Conservation (phyloP, 345 rosid species). For the Cardamine chenopodiifolia region DNA sequence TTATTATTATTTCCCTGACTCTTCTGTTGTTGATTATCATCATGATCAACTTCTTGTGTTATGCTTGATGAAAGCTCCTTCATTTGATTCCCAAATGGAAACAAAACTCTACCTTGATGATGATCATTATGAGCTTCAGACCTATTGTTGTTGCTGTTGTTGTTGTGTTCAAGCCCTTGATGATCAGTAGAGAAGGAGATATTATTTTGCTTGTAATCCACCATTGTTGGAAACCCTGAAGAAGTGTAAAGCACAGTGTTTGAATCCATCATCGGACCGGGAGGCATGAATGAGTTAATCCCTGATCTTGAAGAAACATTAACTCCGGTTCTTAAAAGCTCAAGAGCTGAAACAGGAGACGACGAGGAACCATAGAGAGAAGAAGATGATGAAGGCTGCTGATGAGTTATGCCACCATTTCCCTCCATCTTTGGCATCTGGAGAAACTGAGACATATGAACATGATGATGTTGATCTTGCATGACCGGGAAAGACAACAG, state of each 20-base stretch:
- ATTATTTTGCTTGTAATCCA: constrained; percentile 37
- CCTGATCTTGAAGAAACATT: constrained; percentile 44
- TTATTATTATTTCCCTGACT: constrained; percentile 36
- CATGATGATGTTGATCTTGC: constrained; percentile 45
- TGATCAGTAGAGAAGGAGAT: constrained; percentile 37
- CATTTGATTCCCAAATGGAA: constrained; percentile 45
- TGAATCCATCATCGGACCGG: constrained; percentile 43
- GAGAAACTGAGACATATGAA: constrained; percentile 38
- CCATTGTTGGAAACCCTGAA: constrained; percentile 47
- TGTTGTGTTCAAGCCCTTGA: constrained; percentile 30
- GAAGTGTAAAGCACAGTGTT: constrained; percentile 40
- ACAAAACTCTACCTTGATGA: constrained; percentile 42
- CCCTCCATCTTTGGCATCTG: constrained; percentile 42
- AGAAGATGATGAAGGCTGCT: constrained; percentile 35
- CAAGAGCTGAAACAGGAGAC: constrained; percentile 44
- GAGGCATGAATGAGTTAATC: constrained; percentile 40
- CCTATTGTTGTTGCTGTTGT: constrained; percentile 27
- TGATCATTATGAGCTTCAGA: constrained; percentile 23
- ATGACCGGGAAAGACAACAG: constrained; percentile 44
- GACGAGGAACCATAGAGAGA: constrained; percentile 38
- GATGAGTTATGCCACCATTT: constrained; percentile 35
- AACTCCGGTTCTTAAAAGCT: constrained; percentile 38
- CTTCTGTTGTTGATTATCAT: constrained; percentile 44
- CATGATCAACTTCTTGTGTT: constrained; percentile 45
- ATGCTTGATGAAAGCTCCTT: constrained; percentile 44